A percentile compares a stretch with the other conserved stretches of the same genome.
phyloP scores from a whole-genome alignment of 2,329 filamentous ascomycete genomes.

The Aspergillus nomiae region DNA sequence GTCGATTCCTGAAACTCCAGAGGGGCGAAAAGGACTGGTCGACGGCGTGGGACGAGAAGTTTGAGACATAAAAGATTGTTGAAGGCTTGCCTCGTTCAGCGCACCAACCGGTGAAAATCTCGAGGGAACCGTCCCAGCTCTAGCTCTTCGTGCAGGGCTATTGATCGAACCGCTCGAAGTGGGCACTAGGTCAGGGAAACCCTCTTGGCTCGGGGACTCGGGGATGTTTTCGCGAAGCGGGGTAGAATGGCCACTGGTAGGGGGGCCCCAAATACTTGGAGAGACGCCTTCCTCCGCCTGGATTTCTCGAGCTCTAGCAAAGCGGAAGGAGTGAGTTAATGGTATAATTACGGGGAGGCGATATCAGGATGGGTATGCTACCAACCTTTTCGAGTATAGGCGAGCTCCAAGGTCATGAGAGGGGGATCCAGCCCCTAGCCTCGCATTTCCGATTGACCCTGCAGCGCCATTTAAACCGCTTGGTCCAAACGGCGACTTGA shows the following conservation, averaged over 20 bases:
- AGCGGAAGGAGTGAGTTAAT: conserved; percentile 13
- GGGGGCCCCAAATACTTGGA: conserved; percentile 84
- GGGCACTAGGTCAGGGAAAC: conserved; percentile 85
- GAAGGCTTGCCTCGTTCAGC: conserved; percentile 58
- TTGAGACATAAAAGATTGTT: conserved; percentile 67
- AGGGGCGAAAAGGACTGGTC: conserved; percentile 82
- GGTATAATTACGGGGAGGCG: not conserved
- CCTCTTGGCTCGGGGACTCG: conserved; percentile 88
- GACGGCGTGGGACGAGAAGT: conserved; percentile 83
- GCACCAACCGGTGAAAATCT: conserved; percentile 79
- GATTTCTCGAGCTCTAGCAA: conserved; percentile 81
- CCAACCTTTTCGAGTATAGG: conserved; percentile 90
- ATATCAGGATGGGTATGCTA: conserved; percentile 20
- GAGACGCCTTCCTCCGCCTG: conserved; percentile 92
- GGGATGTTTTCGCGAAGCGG: conserved; percentile 96
- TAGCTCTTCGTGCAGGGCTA: conserved; percentile 71
- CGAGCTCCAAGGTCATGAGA: conserved; percentile 85
- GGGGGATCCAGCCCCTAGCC: conserved; percentile 92
- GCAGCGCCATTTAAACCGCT: conserved; percentile 59
- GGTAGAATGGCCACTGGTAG: conserved; percentile 93
- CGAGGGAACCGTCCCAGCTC: conserved; percentile 95
- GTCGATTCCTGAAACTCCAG: conserved; percentile 42
- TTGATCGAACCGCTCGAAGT: conserved; percentile 67
- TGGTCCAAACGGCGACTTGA: conserved; percentile 73
- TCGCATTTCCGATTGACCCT: conserved; percentile 56